Evolutionary conservation across 2,329 filamentous ascomycete species (phyloP).

Genomic region (Rhynchosporium graminicola): DNA sequence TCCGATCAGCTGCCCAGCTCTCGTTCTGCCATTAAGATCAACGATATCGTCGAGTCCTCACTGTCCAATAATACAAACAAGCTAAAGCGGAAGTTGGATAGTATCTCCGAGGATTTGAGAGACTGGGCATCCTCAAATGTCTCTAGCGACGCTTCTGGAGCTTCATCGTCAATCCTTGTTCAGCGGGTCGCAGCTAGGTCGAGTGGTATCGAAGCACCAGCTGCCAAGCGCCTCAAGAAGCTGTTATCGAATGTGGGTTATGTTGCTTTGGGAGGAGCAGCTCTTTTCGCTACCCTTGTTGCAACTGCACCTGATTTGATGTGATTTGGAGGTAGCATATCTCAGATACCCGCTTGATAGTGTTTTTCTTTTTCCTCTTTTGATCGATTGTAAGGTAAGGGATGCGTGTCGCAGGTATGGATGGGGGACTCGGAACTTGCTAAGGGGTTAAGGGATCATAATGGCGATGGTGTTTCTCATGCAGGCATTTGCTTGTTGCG

Average conservation of each 20-base stretch:
- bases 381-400: conserved; percentile 8
- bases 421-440: conserved; percentile 22
- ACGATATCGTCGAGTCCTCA: conserved; percentile 37
- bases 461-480: conserved; percentile 14
- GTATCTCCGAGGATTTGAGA: conserved; percentile 38
- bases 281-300: conserved; percentile 43
- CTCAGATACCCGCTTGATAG: conserved; percentile 2
- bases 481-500: conserved; percentile 27
- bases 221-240: conserved; percentile 38
- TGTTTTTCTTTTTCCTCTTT: conserved; percentile 12
- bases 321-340: conserved; percentile 23
- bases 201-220: conserved; percentile 21
- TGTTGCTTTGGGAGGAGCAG: conserved; percentile 42
- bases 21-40: conserved; percentile 36
- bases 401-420: conserved; percentile 16
- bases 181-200: background rate
- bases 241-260: conserved; percentile 36
- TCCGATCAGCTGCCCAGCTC: conserved; percentile 8
- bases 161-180: background rate
- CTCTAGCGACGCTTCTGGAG: background rate
- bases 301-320: conserved; percentile 43
- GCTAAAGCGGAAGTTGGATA: conserved; percentile 38
- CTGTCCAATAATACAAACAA: conserved; percentile 11
- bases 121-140: conserved; percentile 29
- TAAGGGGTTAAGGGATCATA: conserved; percentile 16